Base-by-base conservation (phyloP, 2,329 filamentous ascomycete species). In the Xenoacremonium recifei region DNA sequence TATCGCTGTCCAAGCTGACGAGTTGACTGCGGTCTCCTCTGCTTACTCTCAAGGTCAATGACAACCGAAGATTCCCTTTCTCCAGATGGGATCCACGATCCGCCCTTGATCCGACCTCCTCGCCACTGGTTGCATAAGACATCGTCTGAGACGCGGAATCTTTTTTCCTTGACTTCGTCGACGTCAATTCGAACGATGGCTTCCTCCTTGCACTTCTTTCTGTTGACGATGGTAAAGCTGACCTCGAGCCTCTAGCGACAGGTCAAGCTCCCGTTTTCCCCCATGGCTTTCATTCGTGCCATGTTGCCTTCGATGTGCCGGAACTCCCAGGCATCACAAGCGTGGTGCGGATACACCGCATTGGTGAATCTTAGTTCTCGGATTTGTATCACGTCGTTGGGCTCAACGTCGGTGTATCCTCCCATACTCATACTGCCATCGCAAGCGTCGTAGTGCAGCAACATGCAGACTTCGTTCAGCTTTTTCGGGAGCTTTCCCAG, bases 341-440 rank as follows among this genome's bases (percentile, higher is more conserved):
- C 56, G 35, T 66, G 64, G 0, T 57, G 42, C 0, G 75, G 74
- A 32, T 71, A 80, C 0, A 60, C 51, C 0, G 69, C 58, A 44
- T 87, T 89, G 0, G 83, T 87, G 3, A 74, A 61, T 1, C 69
- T 55, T 0, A 87, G 60, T 0, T 56, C 57, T 1, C 78, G 63
- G 6, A 69, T 60, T 2, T 60, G 47, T 2, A 66, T 51, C 0
- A 83, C 64, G 0, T 65, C 45, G 0, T 49, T 37, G 0, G 73
- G 41, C 0, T 60, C 32, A 0, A 83, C 55, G 3, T 79, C 72
- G 0, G 75, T 50, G 0, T 69, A 43, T 0, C 66, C 58, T 1
- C 67, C 39, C 0, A 55, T 39, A 0, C 49, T 23, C 5, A 10
- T 34, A 7, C 17, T 31, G 29, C 6, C n/a, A 0, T 62, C 41